Evolutionary conservation across 1,284 basidiomycete genomes (phyloP).

Genomic region (Blastosporella zonata): DNA sequence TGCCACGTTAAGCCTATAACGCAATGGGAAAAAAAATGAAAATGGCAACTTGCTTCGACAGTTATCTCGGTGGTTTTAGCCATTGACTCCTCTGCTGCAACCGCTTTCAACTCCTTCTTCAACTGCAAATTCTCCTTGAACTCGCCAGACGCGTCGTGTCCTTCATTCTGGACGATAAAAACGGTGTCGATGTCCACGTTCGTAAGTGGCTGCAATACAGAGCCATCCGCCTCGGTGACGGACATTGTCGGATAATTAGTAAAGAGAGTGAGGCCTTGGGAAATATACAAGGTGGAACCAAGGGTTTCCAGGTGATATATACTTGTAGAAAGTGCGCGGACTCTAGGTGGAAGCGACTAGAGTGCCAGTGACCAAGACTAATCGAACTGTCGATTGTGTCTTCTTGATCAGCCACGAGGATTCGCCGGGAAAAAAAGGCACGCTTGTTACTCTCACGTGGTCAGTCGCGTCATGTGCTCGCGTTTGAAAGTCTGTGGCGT

Average conservation of each 20-base stretch:
- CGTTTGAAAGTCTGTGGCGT: not conserved
- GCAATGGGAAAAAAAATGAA: not conserved
- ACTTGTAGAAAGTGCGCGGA: conserved; percentile 11
- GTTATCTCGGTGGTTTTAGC: conserved; percentile 6
- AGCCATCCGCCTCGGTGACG: conserved; percentile 16
- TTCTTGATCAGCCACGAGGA: conserved; percentile 18
- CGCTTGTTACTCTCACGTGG: conserved; percentile 17
- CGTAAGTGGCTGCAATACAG: conserved; percentile 14
- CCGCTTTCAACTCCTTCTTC: conserved; percentile 9
- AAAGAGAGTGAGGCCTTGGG: conserved; percentile 15
- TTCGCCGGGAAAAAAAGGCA: conserved; percentile 18
- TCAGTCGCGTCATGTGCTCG: conserved; percentile 20
- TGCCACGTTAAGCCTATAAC: not conserved
- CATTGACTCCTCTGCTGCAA: conserved; percentile 4
- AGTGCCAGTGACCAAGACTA: conserved; percentile 5
- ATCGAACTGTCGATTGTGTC: conserved; percentile 8
- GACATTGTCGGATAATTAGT: conserved; percentile 21
- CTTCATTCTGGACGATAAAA: conserved; percentile 3
- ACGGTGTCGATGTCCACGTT: conserved; percentile 9
- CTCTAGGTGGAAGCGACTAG: conserved; percentile 7
- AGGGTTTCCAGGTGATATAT: conserved; percentile 16
- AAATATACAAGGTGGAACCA: conserved; percentile 8
- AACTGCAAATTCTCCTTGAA: conserved; percentile 9
- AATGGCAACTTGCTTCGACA: conserved; percentile 12
- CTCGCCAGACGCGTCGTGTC: conserved; percentile 8